phyloP scores from a whole-genome alignment of 495 filamentous ascomycete genomes.

The Penicillium pulvis region DNA sequence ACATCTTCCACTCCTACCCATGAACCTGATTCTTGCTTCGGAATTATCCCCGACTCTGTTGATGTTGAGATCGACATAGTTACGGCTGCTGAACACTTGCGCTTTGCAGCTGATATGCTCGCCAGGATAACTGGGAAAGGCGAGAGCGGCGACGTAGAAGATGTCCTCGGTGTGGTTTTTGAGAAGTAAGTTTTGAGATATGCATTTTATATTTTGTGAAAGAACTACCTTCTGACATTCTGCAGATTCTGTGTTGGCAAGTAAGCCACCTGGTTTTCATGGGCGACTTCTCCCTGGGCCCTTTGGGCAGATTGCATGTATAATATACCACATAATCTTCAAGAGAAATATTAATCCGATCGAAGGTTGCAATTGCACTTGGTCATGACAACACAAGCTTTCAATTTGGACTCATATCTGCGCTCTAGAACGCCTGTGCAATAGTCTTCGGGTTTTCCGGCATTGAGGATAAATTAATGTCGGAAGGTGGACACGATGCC shows the following conservation, averaged over 20 bases:
- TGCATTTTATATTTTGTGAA: not conserved
- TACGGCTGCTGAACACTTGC: conserved; percentile 86
- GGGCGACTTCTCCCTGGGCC: too few species aligned
- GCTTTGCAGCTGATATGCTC: conserved; percentile 76
- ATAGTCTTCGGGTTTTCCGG: not conserved
- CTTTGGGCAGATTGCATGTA: too few species aligned
- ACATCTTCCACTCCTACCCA: conserved; percentile 16
- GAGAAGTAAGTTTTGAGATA: conserved; percentile 69
- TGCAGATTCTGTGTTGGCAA: not conserved
- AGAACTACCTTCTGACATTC: not conserved
- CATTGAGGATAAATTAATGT: not conserved
- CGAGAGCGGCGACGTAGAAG: conserved; percentile 89
- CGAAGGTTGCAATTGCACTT: not conserved
- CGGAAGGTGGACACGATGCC: not conserved
- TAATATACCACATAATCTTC: too few species aligned
- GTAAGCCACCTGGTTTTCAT: not conserved
- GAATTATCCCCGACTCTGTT: conserved; percentile 11
- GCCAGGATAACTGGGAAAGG: conserved; percentile 87
- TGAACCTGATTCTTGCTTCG: conserved; percentile 1
- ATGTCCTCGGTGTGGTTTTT: conserved; percentile 95
- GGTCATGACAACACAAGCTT: not conserved
- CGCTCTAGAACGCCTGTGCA: not conserved
- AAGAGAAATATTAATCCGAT: not conserved
- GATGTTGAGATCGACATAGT: conserved; percentile 74
- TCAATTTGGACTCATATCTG: too few species aligned